Percentiles rank a stretch among this genome's conserved stretches.
Evolutionary conservation across 352 stramenopile genomes (phyloP).

Genomic region (Globisporangium abappressorium): DNA sequence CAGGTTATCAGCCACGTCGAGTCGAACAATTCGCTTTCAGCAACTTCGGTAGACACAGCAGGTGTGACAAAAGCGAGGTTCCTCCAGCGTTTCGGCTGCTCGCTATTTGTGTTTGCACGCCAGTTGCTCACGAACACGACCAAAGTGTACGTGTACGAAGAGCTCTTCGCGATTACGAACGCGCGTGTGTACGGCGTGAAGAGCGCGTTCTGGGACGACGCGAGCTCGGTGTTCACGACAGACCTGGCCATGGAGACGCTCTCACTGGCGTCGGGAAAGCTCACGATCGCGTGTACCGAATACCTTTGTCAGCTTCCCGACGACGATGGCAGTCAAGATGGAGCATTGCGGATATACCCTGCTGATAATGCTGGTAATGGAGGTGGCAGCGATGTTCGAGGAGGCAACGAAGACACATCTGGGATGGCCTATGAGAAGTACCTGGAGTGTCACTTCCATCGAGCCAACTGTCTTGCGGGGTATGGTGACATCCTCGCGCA

Average conservation of each 20-base stretch:
- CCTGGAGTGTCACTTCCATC: slow-evolving; percentile 41
- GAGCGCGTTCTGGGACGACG: slow-evolving; percentile 39
- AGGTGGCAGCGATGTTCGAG: neutral
- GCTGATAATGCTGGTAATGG: slow-evolving; percentile 1
- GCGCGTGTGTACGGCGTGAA: slow-evolving; percentile 38
- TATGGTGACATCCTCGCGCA: slow-evolving; percentile 60
- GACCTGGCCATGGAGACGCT: slow-evolving; percentile 59
- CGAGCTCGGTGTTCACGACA: slow-evolving; percentile 28
- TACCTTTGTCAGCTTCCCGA: slow-evolving; percentile 7
- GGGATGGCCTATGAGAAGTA: slow-evolving; percentile 38
- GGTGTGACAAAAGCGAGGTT: slow-evolving; percentile 22
- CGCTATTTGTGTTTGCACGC: slow-evolving; percentile 57
- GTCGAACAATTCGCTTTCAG: neutral
- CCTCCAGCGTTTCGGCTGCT: slow-evolving; percentile 51
- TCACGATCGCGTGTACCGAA: slow-evolving; percentile 36
- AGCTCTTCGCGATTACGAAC: slow-evolving; percentile 57
- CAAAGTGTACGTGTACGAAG: slow-evolving; percentile 61
- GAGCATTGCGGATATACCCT: slow-evolving; percentile 4
- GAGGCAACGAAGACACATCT: neutral
- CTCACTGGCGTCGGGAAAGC: slow-evolving; percentile 59
- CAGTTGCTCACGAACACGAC: slow-evolving; percentile 59
- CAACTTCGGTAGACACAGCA: neutral
- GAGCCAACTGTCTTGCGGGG: slow-evolving; percentile 42
- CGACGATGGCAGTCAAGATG: neutral
- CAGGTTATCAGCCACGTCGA: slow-evolving; percentile 47